Evolutionary conservation across 768 basidiomycete species (phyloP), one percentile per base, ranked within the genome.

Genomic region (Lactifluus hygrophoroides): DNA sequence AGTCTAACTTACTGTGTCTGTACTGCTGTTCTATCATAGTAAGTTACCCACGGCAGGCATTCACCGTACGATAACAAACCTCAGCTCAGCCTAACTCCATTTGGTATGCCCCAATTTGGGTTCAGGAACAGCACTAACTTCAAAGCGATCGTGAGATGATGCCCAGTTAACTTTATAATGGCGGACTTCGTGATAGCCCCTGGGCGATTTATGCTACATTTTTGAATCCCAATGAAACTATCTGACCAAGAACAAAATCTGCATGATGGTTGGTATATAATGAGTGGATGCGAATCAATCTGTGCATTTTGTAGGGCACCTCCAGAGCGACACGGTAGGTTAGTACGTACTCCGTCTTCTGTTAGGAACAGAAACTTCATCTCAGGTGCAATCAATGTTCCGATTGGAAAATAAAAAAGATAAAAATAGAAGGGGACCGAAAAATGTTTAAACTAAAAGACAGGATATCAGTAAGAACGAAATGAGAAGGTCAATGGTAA

Each of bases 241-340:
- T 53, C 28, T 21, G 19, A 21, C 9, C 28, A n/a, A 19, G 43
- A 46, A 47, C 19, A 17, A 42, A 23, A 34, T 9, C 19, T 11
- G 58, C 21, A 19, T 23, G 23, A 19, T 44, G 40, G 6, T 30
- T 44, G 58, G 59, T 60, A 60, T 60, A 56, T 23, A 17, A 28
- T 47, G 27, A 48, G 19, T 30, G 25, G n/a, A 49, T 44, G 57
- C 14, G 0, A 44, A 49, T 30, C 21, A 23, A 44, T 11, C 16
- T 37, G 21, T 32, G 46, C 7, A 54, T 17, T 7, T 40, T 9
- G 25, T 25, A 43, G 37, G n/a, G 40, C 46, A 45, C 42, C 21
- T 43, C 13, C 17, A 44, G 14, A 7, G 43, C 7, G 27, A 47
- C 16, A 45, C 14, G 28, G 25, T 50, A n/a, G n/a, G n/a, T n/a